Evolutionary conservation across 352 stramenopile genomes (phyloP).

Genomic region (Phytophthora foliorum): DNA sequence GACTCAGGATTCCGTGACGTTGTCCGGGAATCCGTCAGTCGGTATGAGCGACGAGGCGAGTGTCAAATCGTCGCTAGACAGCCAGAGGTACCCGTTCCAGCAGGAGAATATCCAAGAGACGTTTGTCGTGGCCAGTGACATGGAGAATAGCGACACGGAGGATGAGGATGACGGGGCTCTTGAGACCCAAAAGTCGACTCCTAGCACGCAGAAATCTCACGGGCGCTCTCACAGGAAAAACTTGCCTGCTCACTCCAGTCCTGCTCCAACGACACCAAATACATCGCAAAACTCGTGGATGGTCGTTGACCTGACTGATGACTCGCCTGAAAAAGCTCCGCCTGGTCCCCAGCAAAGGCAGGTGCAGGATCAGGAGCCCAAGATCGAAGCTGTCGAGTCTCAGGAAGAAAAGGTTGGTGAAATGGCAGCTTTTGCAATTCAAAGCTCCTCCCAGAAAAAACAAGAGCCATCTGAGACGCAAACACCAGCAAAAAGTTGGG

Average conservation of each 20-base stretch:
- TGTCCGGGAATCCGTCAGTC: constrained; percentile 25
- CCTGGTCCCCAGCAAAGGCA: background rate
- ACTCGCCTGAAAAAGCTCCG: constrained; percentile 12
- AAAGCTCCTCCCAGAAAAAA: constrained; percentile 1
- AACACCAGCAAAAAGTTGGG: constrained; percentile 13
- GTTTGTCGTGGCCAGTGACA: constrained; percentile 59
- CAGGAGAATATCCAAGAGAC: constrained; percentile 61
- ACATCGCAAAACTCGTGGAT: constrained; percentile 11
- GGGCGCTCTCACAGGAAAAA: constrained; percentile 2
- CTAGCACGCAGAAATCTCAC: constrained; percentile 5
- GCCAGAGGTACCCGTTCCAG: constrained; percentile 53
- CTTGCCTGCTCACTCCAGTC: background rate
- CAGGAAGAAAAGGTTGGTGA: background rate
- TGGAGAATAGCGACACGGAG: constrained; percentile 56
- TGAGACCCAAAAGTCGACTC: constrained; percentile 8
- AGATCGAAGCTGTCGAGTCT: constrained; percentile 1
- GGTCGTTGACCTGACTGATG: constrained; percentile 32
- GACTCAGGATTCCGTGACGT: constrained; percentile 12
- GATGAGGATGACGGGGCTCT: constrained; percentile 18
- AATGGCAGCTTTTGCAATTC: background rate
- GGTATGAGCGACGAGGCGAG: constrained; percentile 25
- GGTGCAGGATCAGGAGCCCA: constrained; percentile 1
- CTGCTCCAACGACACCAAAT: constrained; percentile 8
- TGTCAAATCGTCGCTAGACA: constrained; percentile 30
- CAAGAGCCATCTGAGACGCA: constrained; percentile 14